phyloP scores from a whole-genome alignment of 1,284 basidiomycete species.

The Malassezia brasiliensis region DNA sequence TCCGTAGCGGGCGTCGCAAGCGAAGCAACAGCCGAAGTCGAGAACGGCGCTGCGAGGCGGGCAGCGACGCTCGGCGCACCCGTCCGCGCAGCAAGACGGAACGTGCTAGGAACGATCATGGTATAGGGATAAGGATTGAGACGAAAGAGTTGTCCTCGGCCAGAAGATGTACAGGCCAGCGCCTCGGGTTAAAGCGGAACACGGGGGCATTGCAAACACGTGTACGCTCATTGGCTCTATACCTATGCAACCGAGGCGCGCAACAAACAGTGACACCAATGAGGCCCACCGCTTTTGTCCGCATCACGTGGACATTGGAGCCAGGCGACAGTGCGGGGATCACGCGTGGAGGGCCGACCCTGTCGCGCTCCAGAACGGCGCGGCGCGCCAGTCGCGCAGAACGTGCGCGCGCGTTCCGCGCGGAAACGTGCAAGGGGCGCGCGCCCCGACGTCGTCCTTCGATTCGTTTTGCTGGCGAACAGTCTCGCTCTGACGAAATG shows the following conservation, averaged over 20 bases:
- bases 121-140: background rate
- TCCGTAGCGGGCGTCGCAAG: slow-evolving; percentile 41
- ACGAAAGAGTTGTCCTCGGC: background rate
- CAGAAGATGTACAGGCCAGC: background rate
- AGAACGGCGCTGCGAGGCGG: slow-evolving; percentile 24
- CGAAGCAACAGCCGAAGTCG: slow-evolving; percentile 29
- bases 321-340: background rate
- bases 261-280: background rate
- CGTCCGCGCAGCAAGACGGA: slow-evolving; percentile 4
- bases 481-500: too few relatives aligned
- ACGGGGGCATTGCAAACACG: slow-evolving; percentile 1
- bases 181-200: slow-evolving; percentile 16
- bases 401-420: slow-evolving; percentile 11
- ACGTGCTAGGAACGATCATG: slow-evolving; percentile 8
- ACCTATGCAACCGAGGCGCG: too few relatives aligned
- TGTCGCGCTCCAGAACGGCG: slow-evolving; percentile 12
- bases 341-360: background rate
- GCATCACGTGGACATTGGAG: too few relatives aligned
- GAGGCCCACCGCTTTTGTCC: background rate
- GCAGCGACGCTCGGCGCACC: background rate
- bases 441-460: background rate
- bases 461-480: background rate
- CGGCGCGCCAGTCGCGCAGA: background rate
- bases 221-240: slow-evolving; percentile 1
- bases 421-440: background rate